Evolutionary conservation across 129 eudicot genomes (phyloP), one percentile per base, ranked within the genome.

Genomic region (Scalesia atractyloides): DNA sequence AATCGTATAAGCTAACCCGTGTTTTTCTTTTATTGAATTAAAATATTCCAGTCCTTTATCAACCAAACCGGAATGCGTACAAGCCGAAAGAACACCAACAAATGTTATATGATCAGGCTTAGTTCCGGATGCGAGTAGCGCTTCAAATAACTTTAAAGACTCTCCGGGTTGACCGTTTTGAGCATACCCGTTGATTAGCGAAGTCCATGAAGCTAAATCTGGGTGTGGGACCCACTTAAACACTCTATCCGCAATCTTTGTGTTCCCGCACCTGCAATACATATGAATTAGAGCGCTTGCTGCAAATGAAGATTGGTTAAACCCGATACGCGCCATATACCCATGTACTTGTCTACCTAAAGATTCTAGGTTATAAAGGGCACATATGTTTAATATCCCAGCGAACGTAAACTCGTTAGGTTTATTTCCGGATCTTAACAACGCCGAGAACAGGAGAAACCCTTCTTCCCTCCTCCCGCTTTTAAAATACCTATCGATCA

Each of bases 391-490:
- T 49, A 88, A 41, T 75, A 88, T 74, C 26, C 89, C 86, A 41
- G 88, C 82, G 69, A 85, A 85, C 13, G 95, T 88, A 56, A 77
- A 88, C 44, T 88, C 86, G 16, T 88, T 88, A n/a, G 88, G 90
- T 69, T 62, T 88, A 43, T 71, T 76, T 18, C 86, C 82, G 0
- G 88, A 77, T 9, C 12, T 74, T 60, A 81, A 47, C 71, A 85
- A 64, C 56, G 83, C 84, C 17, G 68, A 63, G 68, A 63, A 63
- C 49, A 63, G 49, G 9, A 9, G 15, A 34, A 63, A 63, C 0
- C 68, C 68, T n/a, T 63, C 48, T 9, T 37, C 68, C 26, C 17
- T 37, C 68, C 49, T 63, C 68, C 49, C 68, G 9, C 17, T 22
- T 63, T 63, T 63, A 14, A 63, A 63, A 17, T 16, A 63, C n/a